phyloP scores from a whole-genome alignment of 2,329 filamentous ascomycete species.

The Pseudogymnoascus verrucosus region DNA sequence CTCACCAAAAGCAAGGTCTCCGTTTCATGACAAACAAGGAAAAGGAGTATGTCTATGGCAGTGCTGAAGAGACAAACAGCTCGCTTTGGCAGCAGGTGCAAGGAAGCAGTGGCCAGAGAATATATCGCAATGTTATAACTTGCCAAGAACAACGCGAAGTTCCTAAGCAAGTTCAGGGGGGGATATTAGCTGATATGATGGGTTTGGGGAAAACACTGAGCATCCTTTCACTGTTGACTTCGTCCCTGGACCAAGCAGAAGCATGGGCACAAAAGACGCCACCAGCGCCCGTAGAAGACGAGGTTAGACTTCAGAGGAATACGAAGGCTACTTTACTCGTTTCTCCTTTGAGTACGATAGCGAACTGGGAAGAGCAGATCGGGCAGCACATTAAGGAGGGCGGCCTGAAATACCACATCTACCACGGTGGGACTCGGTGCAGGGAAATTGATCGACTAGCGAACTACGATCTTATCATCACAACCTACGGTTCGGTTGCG shows the following conservation, averaged over 20 bases:
- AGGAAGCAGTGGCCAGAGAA: conserved; percentile 46
- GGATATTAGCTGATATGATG: conserved; percentile 81
- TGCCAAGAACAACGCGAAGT: conserved; percentile 52
- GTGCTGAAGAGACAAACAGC: conserved; percentile 52
- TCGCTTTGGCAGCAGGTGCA: conserved; percentile 69
- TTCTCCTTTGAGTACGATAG: conserved; percentile 81
- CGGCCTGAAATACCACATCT: conserved; percentile 66
- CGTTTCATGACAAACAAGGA: conserved; percentile 80
- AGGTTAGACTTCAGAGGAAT: conserved; percentile 49
- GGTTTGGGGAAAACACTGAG: conserved; percentile 82
- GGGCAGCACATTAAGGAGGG: conserved; percentile 65
- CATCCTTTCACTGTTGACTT: conserved; percentile 68
- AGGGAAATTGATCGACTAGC: conserved; percentile 61
- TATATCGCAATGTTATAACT: conserved; percentile 81
- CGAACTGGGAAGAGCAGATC: conserved; percentile 93
- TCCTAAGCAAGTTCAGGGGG: conserved; percentile 61
- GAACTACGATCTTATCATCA: conserved; percentile 76
- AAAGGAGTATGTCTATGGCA: conserved; percentile 50
- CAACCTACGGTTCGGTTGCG: conserved; percentile 82
- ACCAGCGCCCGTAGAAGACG: conserved; percentile 25
- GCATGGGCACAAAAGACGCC: conserved; percentile 22
- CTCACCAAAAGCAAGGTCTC: conserved; percentile 84
- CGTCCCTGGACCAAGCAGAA: conserved; percentile 44
- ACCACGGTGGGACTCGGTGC: conserved; percentile 73
- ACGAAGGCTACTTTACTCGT: conserved; percentile 76